A percentile compares a stretch with the other conserved stretches of the same genome.
phyloP scores from a whole-genome alignment of 495 filamentous ascomycete species.

The Pyrenula aspistea region DNA sequence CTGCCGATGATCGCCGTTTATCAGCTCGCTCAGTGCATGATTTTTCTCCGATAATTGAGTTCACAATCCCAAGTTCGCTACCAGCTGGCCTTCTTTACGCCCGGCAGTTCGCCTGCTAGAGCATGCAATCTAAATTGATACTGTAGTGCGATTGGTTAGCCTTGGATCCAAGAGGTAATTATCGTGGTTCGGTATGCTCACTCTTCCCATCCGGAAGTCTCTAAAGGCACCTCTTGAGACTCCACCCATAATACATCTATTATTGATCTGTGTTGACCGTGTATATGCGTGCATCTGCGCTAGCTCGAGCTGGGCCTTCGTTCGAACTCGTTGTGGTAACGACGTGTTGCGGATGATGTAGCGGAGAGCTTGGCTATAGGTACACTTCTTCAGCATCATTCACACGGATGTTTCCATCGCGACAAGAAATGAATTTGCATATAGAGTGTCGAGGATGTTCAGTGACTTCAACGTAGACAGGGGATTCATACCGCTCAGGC shows the following conservation, averaged over 20 bases:
- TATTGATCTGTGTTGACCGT: slow-evolving; percentile 81
- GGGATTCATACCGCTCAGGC: slow-evolving; percentile 56
- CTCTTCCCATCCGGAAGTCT: slow-evolving; percentile 82
- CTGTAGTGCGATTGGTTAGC: slow-evolving; percentile 34
- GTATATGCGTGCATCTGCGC: slow-evolving; percentile 93
- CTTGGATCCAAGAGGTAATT: background rate
- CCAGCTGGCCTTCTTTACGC: slow-evolving; percentile 94
- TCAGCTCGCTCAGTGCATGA: too few relatives aligned
- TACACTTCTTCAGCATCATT: background rate
- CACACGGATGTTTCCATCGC: too few relatives aligned
- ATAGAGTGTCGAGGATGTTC: too few relatives aligned
- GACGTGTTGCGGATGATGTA: slow-evolving; percentile 89
- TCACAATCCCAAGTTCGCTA: too few relatives aligned
- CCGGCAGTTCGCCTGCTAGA: slow-evolving; percentile 74
- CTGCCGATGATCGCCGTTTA: too few relatives aligned
- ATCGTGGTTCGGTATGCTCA: slow-evolving; percentile 32
- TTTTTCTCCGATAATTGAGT: too few relatives aligned
- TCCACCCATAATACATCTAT: slow-evolving; percentile 81
- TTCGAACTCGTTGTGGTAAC: slow-evolving; percentile 66
- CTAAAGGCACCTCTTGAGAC: slow-evolving; percentile 75
- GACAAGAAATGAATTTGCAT: too few relatives aligned
- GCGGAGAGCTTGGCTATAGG: slow-evolving; percentile 78
- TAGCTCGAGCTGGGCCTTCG: slow-evolving; percentile 83
- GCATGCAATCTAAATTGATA: slow-evolving; percentile 89
- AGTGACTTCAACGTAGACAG: too few relatives aligned